Conservation (phyloP, 345 rosid genomes). For the Dipteronia sinensis region DNA sequence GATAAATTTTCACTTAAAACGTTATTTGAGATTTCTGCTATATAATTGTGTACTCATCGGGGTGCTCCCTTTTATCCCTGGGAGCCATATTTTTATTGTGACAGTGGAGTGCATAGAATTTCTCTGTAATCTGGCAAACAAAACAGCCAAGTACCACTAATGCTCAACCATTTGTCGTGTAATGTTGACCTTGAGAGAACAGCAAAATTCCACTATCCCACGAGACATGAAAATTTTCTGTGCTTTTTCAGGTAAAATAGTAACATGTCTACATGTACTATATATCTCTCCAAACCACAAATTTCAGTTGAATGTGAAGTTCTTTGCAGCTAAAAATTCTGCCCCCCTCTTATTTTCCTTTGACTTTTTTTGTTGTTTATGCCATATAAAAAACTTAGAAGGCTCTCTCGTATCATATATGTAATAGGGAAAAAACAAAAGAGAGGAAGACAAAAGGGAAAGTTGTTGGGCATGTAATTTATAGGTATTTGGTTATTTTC, state of each 20-base stretch:
- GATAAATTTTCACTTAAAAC: background rate
- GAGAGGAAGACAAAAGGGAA: slow-evolving; percentile 23
- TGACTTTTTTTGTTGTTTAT: background rate
- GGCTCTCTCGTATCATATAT: background rate
- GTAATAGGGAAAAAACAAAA: too few species aligned
- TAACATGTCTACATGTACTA: slow-evolving; percentile 21
- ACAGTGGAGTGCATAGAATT: slow-evolving; percentile 12
- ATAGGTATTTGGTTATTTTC: slow-evolving; percentile 25
- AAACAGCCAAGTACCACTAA: background rate
- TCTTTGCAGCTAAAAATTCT: background rate
- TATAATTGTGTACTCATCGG: slow-evolving; percentile 37
- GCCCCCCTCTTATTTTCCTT: background rate
- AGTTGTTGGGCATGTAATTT: slow-evolving; percentile 26
- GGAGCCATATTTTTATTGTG: background rate
- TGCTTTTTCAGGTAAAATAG: slow-evolving; percentile 33
- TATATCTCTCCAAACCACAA: background rate
- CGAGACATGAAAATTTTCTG: slow-evolving; percentile 16
- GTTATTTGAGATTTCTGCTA: slow-evolving; percentile 4
- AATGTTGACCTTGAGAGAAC: slow-evolving; percentile 35
- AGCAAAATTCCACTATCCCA: slow-evolving; percentile 31
- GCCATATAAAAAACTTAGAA: background rate
- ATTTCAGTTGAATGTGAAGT: slow-evolving; percentile 1
- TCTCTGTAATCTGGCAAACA: slow-evolving; percentile 13
- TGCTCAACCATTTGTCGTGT: slow-evolving; percentile 33
- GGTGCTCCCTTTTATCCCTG: slow-evolving; percentile 7